These are phyloP conservation scores for Hyphopichia pseudoburtonii DNA, from an alignment of 1,139 yeast genomes.

Conservation along the genomic window DNA sequence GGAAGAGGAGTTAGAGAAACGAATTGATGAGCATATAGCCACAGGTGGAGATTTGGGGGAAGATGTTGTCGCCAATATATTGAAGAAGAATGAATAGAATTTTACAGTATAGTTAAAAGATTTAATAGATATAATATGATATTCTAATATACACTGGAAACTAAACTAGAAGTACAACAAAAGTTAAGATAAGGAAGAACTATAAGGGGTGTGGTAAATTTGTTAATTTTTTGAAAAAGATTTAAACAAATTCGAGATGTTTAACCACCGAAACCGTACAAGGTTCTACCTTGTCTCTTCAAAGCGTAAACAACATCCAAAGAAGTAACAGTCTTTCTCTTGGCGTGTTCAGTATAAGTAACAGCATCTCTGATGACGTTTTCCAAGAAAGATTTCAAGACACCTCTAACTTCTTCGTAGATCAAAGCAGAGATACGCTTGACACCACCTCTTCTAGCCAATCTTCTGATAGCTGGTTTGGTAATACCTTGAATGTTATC, in stretches of 20 bases:
- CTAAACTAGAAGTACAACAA: constrained; percentile 22
- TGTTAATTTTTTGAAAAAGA: not conserved
- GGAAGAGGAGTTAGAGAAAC: constrained; percentile 29
- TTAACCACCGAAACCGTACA: constrained; percentile 97
- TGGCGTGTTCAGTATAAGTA: constrained; percentile 94
- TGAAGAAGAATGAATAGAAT: constrained; percentile 3
- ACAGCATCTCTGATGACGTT: constrained; percentile 92
- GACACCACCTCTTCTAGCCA: constrained; percentile 98
- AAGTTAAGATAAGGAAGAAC: constrained; percentile 1
- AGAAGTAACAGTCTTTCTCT: constrained; percentile 95
- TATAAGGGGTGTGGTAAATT: not conserved
- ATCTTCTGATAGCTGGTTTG: constrained; percentile 95
- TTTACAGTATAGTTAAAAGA: not conserved
- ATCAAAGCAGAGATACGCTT: constrained; percentile 94
- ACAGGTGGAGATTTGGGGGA: constrained; percentile 32
- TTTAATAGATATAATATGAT: not conserved
- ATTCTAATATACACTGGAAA: constrained; percentile 34
- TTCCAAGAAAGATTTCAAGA: constrained; percentile 83
- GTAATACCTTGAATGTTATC: constrained; percentile 96
- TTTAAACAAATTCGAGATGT: constrained; percentile 3
- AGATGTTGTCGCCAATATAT: constrained; percentile 10
- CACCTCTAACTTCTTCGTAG: constrained; percentile 92
- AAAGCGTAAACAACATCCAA: constrained; percentile 92
- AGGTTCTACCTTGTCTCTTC: constrained; percentile 97
- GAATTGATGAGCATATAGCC: constrained; percentile 22